Conservation (phyloP, 2,329 filamentous ascomycete genomes). For the Metarhizium anisopliae region DNA sequence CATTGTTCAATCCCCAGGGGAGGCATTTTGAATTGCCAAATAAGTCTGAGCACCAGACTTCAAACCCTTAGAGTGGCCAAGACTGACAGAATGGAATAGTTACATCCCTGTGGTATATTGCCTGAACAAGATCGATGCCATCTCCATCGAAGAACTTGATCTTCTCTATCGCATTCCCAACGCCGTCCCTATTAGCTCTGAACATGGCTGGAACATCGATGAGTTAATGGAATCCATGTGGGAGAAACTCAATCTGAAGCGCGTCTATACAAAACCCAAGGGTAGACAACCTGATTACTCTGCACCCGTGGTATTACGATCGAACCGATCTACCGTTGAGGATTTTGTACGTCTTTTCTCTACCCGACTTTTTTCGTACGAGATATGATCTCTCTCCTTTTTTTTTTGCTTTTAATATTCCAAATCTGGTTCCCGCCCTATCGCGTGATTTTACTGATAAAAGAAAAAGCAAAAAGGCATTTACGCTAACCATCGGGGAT, state of each 20-base stretch:
- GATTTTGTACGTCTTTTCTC: slow-evolving; percentile 69
- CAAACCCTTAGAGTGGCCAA: neutral
- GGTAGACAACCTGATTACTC: slow-evolving; percentile 89
- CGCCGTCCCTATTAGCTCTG: slow-evolving; percentile 92
- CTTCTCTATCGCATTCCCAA: slow-evolving; percentile 94
- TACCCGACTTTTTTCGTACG: neutral
- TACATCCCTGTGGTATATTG: slow-evolving; percentile 99
- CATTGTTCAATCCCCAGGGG: neutral
- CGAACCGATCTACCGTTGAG: slow-evolving; percentile 79
- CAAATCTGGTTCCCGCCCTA: neutral
- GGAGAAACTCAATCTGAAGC: slow-evolving; percentile 85
- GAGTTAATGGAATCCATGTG: slow-evolving; percentile 97
- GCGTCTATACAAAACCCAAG: slow-evolving; percentile 98
- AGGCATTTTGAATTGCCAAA: neutral
- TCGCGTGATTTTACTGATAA: neutral
- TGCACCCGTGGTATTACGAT: slow-evolving; percentile 79
- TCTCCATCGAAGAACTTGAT: slow-evolving; percentile 95
- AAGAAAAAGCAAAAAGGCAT: neutral
- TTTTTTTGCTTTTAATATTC: neutral
- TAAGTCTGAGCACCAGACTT: neutral
- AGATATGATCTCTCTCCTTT: neutral
- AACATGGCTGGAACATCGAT: slow-evolving; percentile 96
- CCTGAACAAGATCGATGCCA: slow-evolving; percentile 97
- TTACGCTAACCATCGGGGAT: slow-evolving; percentile 21
- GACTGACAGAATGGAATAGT: slow-evolving; percentile 30